These are phyloP conservation scores for Arthrobotrys sinensis DNA, from an alignment of 2,329 filamentous ascomycete genomes.

Conservation along the genomic window DNA sequence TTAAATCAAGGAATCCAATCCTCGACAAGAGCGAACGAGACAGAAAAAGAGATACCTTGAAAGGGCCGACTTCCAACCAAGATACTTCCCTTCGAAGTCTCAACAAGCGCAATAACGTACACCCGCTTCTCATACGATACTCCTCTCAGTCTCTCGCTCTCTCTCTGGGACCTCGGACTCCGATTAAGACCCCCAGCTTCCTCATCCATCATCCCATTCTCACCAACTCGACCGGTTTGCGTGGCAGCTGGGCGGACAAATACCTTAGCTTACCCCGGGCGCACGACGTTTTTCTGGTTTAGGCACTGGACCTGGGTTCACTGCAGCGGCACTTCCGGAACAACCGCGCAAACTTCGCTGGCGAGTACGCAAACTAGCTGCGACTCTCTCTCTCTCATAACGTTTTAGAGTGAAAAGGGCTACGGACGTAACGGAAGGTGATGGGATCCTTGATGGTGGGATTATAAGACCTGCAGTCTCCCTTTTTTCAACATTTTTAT, in stretches of 20 bases:
- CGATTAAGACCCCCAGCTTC: neutral
- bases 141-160: neutral
- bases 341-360: constrained; percentile 32
- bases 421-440: constrained; percentile 8
- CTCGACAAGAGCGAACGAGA: neutral
- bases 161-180: constrained; percentile 4
- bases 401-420: neutral
- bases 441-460: neutral
- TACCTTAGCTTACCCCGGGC: neutral
- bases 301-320: neutral
- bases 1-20: neutral
- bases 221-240: constrained; percentile 4
- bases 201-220: constrained; percentile 20
- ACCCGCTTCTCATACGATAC: neutral
- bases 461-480: constrained; percentile 11
- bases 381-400: neutral
- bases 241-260: constrained; percentile 2
- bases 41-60: too few relatives aligned
- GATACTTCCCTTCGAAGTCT: too few relatives aligned
- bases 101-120: neutral
- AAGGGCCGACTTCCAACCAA: too few relatives aligned
- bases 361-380: neutral
- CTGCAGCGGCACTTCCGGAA: constrained; percentile 46
- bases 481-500: neutral
- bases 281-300: constrained; percentile 19